Conservation (phyloP, 441 rosid species). For the Manihot esculenta region DNA sequence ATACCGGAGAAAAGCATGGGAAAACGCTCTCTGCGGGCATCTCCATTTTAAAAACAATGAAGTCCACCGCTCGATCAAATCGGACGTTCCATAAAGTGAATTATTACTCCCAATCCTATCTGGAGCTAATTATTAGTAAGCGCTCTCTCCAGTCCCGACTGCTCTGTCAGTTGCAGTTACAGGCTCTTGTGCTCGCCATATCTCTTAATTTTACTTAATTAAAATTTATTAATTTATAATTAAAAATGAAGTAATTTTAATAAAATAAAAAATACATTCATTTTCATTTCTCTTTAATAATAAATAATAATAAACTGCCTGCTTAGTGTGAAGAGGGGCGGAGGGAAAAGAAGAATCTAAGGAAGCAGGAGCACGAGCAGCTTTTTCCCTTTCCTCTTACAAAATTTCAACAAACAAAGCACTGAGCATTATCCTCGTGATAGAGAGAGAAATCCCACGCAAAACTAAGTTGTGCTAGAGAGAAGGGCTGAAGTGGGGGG, state of each 20-base stretch:
- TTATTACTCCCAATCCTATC: too few relatives aligned
- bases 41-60: background rate
- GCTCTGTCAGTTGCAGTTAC: too few relatives aligned
- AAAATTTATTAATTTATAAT: too few relatives aligned
- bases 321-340: conserved; percentile 16
- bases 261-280: too few relatives aligned
- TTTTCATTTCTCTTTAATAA: background rate
- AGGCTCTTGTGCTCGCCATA: too few relatives aligned
- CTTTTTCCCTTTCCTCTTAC: background rate
- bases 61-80: too few relatives aligned
- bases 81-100: too few relatives aligned
- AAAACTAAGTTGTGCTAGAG: conserved; percentile 11
- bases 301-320: background rate
- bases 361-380: background rate
- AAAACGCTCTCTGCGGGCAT: background rate
- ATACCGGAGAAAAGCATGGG: conserved; percentile 11
- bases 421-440: conserved; percentile 6
- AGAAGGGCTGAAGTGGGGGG: conserved; percentile 2
- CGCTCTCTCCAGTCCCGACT: too few relatives aligned
- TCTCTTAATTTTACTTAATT: too few relatives aligned
- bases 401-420: conserved; percentile 6
- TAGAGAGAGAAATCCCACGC: background rate
- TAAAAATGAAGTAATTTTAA: too few relatives aligned
- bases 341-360: background rate
- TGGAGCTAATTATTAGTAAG: too few relatives aligned